Percentiles rank a stretch among this genome's conserved stretches.
phyloP scores from a whole-genome alignment of 805 yeast genomes.

The Cyberlindnera saturnus region DNA sequence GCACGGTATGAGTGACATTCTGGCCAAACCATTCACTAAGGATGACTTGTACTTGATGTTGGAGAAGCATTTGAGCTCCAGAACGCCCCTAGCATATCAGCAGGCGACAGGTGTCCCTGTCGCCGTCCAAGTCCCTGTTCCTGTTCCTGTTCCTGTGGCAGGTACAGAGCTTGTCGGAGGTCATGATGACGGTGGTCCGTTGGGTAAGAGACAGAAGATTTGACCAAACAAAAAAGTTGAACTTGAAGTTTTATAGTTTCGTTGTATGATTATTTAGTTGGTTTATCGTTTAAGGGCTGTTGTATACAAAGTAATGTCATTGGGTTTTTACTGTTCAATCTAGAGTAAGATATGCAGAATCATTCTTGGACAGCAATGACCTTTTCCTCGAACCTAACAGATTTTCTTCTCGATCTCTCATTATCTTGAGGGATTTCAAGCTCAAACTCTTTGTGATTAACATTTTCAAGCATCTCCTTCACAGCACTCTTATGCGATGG shows the following conservation, averaged over 20 bases:
- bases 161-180: no score
- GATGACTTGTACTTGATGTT: conserved; percentile 75
- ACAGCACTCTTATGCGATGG: conserved; percentile 27
- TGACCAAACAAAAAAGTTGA: conserved; percentile 3
- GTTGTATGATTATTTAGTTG: neutral
- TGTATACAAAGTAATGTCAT: neutral
- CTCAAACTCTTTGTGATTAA: conserved; percentile 41
- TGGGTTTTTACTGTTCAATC: neutral
- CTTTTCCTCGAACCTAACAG: conserved; percentile 59
- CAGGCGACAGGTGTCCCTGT: neutral
- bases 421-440: conserved; percentile 35
- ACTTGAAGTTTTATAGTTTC: neutral
- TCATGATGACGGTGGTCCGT: conserved; percentile 13
- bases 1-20: conserved; percentile 87
- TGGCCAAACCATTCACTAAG: conserved; percentile 91
- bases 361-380: conserved; percentile 44
- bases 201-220: conserved; percentile 23
- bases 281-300: neutral
- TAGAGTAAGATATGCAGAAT: neutral
- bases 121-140: no score
- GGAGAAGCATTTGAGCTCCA: conserved; percentile 60
- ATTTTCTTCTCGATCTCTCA: conserved; percentile 46
- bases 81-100: conserved; percentile 30
- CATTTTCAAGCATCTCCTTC: conserved; percentile 39
- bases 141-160: no score